phyloP scores from a whole-genome alignment of 164 flowering plant species.

The Annona cherimola region DNA sequence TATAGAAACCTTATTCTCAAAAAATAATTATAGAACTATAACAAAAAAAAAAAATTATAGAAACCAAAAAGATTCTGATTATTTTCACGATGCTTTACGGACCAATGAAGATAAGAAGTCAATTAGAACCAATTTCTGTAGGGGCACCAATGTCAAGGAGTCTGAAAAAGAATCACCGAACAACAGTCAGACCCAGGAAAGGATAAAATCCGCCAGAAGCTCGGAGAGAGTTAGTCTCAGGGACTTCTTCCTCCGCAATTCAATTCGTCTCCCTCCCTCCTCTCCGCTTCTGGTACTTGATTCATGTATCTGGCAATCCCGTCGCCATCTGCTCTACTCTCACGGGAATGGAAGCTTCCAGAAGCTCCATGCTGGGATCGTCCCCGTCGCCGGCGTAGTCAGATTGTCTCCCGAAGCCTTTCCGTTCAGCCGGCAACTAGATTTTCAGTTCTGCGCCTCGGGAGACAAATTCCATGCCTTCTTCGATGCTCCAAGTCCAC shows the following conservation, averaged over 20 bases:
- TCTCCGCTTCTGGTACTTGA: background rate
- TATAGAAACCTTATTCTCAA: too few species aligned
- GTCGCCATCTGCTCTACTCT: background rate
- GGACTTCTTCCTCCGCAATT: background rate
- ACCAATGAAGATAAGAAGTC: too few species aligned
- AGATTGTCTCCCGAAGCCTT: background rate
- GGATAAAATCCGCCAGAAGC: too few species aligned
- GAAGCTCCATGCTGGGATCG: background rate
- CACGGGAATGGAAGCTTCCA: background rate
- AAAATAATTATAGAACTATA: too few species aligned
- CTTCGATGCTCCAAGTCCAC: background rate
- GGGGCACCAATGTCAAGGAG: too few species aligned
- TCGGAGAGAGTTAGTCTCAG: too few species aligned
- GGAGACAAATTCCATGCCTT: conserved; percentile 1
- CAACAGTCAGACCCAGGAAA: too few species aligned
- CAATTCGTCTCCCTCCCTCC: background rate
- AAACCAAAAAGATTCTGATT: too few species aligned
- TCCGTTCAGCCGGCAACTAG: background rate
- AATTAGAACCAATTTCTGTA: too few species aligned
- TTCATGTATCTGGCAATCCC: background rate
- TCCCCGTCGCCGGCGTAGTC: background rate
- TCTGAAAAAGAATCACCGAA: too few species aligned
- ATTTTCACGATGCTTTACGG: too few species aligned
- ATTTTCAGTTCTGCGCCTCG: background rate
- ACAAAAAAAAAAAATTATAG: too few species aligned